These are phyloP conservation scores for Trametes punicea DNA, from an alignment of 768 basidiomycete genomes.

Conservation along the genomic window DNA sequence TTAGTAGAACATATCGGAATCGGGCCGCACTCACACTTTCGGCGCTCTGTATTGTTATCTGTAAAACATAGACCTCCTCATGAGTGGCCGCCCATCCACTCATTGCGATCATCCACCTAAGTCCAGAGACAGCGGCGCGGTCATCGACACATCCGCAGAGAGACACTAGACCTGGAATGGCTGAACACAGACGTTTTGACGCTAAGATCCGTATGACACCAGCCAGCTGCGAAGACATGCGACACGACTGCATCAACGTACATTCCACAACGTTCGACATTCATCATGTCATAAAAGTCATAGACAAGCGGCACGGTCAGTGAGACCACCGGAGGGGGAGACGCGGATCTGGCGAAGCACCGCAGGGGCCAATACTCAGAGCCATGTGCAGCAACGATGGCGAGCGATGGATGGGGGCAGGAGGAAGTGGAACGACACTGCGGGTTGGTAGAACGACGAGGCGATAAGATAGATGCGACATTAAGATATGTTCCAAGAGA, in stretches of 20 bases:
- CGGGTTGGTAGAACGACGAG: neutral
- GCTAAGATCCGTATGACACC: neutral
- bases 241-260: constrained; percentile 10
- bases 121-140: no score
- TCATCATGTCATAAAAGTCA: constrained; percentile 18
- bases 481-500: constrained; percentile 8
- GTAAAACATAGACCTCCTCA: neutral
- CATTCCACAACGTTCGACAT: constrained; percentile 1
- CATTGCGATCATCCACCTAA: neutral
- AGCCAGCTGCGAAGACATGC: neutral
- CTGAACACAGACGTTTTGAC: no score
- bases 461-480: constrained; percentile 18
- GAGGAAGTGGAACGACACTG: neutral
- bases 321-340: neutral
- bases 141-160: no score
- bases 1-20: neutral
- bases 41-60: neutral
- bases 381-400: neutral
- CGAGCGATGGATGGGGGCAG: neutral
- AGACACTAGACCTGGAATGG: no score
- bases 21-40: constrained; percentile 3
- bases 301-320: constrained; percentile 1
- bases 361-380: neutral
- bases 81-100: neutral
- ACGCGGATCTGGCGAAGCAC: neutral